Base-by-base conservation (phyloP, 106 monocot genomes). In the Vanilla planifolia region DNA sequence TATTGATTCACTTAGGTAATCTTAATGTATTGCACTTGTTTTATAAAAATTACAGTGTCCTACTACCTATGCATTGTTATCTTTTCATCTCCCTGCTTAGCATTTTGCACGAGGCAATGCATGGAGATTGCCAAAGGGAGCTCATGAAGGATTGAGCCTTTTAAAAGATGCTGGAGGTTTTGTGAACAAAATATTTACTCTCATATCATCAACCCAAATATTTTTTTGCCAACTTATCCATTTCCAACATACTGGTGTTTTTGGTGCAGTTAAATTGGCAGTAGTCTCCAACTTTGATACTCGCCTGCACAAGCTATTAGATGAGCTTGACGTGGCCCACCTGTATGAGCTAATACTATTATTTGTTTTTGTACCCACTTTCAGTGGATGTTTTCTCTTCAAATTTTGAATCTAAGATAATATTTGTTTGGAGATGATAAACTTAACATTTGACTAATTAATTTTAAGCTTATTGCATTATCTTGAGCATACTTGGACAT, bases 231-330 rank as follows among this genome's bases (percentile, higher is more conserved):
- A n/a, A n/a, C n/a, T 45, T 39, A 26, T 17, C 13, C 27, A 4
- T 60, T 50, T 44, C 22, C 66, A 28, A 43, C 5, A 21, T 11
- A 52, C 33, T 55, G 15, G 1, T 64, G 21, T 43, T 64, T 67
- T 50, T 53, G 13, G 33, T 65, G 41, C 87, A 96, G 96, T 96
- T 35, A 91, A 79, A 61, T 52, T 96, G 73, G 96, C 91, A n/a
- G 91, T 96, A 55, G 87, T 96, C 9, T 96, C 96, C 52, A 96
- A 96, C 60, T 96, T 96, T 55, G 96, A 96, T 37, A 82, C 80
- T 71, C 80, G 96, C 14, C 65, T 96, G 43, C 61, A 75, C 20
- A 87, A 96, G 74, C 70, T 96, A 73, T 58, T 91, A 51, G 77
- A 82, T 67, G 96, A 96, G 52, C 79, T 96, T 17, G 64, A 79